Evolutionary conservation across 257 asterid genomes (phyloP), one percentile per base, ranked within the genome.

Genomic region (Penstemon davidsonii): DNA sequence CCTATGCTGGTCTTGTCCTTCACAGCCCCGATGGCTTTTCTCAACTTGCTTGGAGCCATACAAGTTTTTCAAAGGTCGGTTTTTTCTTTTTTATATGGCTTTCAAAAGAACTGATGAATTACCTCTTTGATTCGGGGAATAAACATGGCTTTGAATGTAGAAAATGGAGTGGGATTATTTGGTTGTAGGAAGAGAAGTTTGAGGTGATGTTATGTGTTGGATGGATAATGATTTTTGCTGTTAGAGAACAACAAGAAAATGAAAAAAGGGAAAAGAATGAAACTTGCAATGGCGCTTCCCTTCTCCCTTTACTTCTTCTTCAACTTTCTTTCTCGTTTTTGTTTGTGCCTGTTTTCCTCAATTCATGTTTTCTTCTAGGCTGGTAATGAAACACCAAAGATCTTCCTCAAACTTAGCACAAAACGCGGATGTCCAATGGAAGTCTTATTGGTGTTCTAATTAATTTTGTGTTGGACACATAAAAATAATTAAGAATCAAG

Each of bases 1-100:
- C 99, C 70, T 49, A 94, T 94, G 87, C 95, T 95, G 8, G 98
- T 89, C 60, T 78, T 83, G 80, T 95, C 99, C 71, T 95, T 95
- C 25, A 95, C 96, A 8, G 97, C 96, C 38, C 96, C 98, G 7
- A 91, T 91, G 73, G 98, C 99, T 69, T 82, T 82, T 47, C 96
- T 79, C 0, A 95, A 44, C 82, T 86, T 95, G 91, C 96, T 87
- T 36, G 95, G 86, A 82, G 83, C 96, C 99, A 94, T 91, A 0
- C 43, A 4, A 25, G 52, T 15, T 43, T 4, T 18, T 67, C 10
- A 12, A 0, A 10, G 10, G 10, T 25, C 33, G 33, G 2, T 25
- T 13, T 12, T 13, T 12, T 10, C 36, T 2, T 10, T 39, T 9
- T 42, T 60, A 8, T 19, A 8, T 37, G 11, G 8, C 13, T 36